phyloP scores from a whole-genome alignment of 148 eudicot species.

The Fagopyrum esculentum region DNA sequence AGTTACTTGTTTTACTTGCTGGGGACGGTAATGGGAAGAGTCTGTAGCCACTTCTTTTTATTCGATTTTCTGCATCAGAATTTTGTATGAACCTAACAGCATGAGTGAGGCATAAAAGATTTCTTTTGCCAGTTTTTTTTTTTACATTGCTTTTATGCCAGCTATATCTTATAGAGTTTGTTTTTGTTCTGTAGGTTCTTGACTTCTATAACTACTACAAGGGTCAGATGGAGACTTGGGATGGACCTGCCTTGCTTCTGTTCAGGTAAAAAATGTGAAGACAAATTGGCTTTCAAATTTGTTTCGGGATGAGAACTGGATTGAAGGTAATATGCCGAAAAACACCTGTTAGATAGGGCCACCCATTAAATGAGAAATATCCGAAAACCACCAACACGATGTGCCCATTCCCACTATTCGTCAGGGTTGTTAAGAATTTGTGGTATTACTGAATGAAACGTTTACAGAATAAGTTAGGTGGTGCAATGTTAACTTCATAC shows the following conservation, averaged over 20 bases:
- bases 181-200: conserved; percentile 36
- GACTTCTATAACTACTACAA: conserved; percentile 97
- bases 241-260: conserved; percentile 97
- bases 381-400: background rate
- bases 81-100: background rate
- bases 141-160: background rate
- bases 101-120: background rate
- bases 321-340: background rate
- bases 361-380: background rate
- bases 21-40: background rate
- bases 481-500: background rate
- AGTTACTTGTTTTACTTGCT: background rate
- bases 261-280: conserved; percentile 54
- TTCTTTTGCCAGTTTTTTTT: background rate
- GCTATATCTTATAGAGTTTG: conserved; percentile 12
- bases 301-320: background rate
- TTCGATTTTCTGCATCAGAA: background rate
- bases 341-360: background rate
- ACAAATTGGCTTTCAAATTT: background rate
- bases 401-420: background rate
- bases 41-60: background rate
- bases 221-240: conserved; percentile 99
- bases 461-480: background rate
- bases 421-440: background rate
- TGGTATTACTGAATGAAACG: background rate